A percentile compares a stretch with the other conserved stretches of the same genome.
Evolutionary conservation across 202 grass and related monocot species (phyloP).

Genomic region (Panicum hallii): DNA sequence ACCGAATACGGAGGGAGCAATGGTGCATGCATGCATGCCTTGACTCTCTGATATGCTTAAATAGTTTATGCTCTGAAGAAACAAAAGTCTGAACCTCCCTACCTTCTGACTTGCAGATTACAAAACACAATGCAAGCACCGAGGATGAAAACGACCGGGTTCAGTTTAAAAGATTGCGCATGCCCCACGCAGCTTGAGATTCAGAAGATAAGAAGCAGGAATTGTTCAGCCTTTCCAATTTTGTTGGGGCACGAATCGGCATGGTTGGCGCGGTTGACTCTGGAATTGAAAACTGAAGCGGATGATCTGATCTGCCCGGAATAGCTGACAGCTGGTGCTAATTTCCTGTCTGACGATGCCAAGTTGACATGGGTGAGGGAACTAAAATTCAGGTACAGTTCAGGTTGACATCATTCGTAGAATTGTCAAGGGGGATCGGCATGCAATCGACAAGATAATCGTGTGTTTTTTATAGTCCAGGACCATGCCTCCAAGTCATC

Average conservation of each 20-base stretch:
- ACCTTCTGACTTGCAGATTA: slow-evolving; percentile 25
- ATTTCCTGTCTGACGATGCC: slow-evolving; percentile 15
- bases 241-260: slow-evolving; percentile 34
- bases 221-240: slow-evolving; percentile 46
- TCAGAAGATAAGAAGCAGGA: slow-evolving; percentile 39
- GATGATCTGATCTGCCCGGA: slow-evolving; percentile 6
- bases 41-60: slow-evolving; percentile 41
- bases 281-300: slow-evolving; percentile 25
- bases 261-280: slow-evolving; percentile 31
- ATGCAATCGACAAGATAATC: slow-evolving; percentile 11
- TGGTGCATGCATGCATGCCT: slow-evolving; percentile 5
- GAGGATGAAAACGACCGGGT: slow-evolving; percentile 35
- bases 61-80: slow-evolving; percentile 37
- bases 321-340: slow-evolving; percentile 50
- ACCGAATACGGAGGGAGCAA: slow-evolving; percentile 36
- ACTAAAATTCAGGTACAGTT: slow-evolving; percentile 31
- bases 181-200: slow-evolving; percentile 24
- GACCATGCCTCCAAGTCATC: slow-evolving; percentile 26
- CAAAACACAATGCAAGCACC: slow-evolving; percentile 4
- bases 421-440: slow-evolving; percentile 36
- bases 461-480: slow-evolving; percentile 32
- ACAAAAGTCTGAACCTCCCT: slow-evolving; percentile 29
- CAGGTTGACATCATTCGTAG: slow-evolving; percentile 43
- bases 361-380: slow-evolving; percentile 43
- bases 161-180: slow-evolving; percentile 43